Conservation (phyloP, 768 basidiomycete genomes). For the Strobilomyces confusus region DNA sequence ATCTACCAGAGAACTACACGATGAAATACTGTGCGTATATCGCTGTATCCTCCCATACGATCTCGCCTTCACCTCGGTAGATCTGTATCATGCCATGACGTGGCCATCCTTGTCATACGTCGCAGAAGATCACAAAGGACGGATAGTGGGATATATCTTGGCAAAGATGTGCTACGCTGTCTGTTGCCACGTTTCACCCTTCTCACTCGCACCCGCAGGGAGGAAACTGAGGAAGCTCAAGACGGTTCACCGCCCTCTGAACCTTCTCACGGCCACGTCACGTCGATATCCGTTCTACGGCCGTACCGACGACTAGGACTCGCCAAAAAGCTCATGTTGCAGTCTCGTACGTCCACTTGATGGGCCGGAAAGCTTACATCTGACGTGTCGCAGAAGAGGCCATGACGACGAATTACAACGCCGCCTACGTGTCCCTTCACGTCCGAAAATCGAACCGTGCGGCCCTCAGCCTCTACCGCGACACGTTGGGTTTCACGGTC, state of each 20-base stretch:
- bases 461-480: constrained; percentile 82
- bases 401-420: constrained; percentile 85
- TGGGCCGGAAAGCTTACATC: not conserved
- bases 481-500: constrained; percentile 86
- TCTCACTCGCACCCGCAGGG: constrained; percentile 45
- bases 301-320: constrained; percentile 88
- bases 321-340: constrained; percentile 91
- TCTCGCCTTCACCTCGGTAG: constrained; percentile 36
- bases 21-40: constrained; percentile 66
- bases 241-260: constrained; percentile 48
- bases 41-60: not conserved
- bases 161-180: constrained; percentile 75
- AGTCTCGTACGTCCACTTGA: constrained; percentile 67
- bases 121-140: constrained; percentile 83
- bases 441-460: constrained; percentile 95
- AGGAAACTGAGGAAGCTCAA: constrained; percentile 41
- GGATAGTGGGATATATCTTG: constrained; percentile 93
- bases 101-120: constrained; percentile 95
- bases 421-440: constrained; percentile 81
- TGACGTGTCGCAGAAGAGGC: constrained; percentile 64
- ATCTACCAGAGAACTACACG: constrained; percentile 88
- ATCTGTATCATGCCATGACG: constrained; percentile 84
- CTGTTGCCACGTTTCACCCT: not conserved
- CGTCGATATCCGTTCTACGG: constrained; percentile 91
- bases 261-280: constrained; percentile 84